phyloP scores from a whole-genome alignment of 805 yeast species.

The Metschnikowia hibisci region DNA sequence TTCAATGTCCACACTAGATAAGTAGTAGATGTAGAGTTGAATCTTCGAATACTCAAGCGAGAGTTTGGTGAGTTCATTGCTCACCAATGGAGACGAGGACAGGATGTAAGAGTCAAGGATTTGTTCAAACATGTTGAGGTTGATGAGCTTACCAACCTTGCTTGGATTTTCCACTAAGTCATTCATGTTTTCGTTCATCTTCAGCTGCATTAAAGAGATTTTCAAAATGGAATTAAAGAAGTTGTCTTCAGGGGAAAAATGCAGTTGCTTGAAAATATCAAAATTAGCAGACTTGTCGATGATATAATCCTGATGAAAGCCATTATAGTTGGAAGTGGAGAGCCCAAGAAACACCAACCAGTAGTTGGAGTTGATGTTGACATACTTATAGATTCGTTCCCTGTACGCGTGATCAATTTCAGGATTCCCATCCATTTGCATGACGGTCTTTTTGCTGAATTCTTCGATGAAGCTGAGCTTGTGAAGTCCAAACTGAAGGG shows the following conservation, averaged over 20 bases:
- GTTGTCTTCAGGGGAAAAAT: conserved; percentile 17
- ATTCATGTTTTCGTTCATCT: conserved; percentile 37
- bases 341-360: conserved; percentile 41
- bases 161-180: conserved; percentile 24
- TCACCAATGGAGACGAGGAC: conserved; percentile 17
- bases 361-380: conserved; percentile 40
- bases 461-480: conserved; percentile 39
- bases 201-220: conserved; percentile 36
- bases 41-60: conserved; percentile 36
- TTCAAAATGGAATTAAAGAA: conserved; percentile 25
- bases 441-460: conserved; percentile 33
- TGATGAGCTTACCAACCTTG: conserved; percentile 31
- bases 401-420: conserved; percentile 33
- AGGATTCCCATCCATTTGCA: conserved; percentile 23
- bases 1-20: conserved; percentile 23
- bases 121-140: conserved; percentile 41
- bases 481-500: conserved; percentile 42
- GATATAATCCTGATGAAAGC: conserved; percentile 33
- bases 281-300: conserved; percentile 30
- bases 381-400: conserved; percentile 41
- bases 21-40: conserved; percentile 35
- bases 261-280: conserved; percentile 19
- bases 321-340: conserved; percentile 25
- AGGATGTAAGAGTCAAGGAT: conserved; percentile 30
- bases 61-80: conserved; percentile 24